Conservation (phyloP, 257 asterid species). For the Schizonepeta tenuifolia region DNA sequence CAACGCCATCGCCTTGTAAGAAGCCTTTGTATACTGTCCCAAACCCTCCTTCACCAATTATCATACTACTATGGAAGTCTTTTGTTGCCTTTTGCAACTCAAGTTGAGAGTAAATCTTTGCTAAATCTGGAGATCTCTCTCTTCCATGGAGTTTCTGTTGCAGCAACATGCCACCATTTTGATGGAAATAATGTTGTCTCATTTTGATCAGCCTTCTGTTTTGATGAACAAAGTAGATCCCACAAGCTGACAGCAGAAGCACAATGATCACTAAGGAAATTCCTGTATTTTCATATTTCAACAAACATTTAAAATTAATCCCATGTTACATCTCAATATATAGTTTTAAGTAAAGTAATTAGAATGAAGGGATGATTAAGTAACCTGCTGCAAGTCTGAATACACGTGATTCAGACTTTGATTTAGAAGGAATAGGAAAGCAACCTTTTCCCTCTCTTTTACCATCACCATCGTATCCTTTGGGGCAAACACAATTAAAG, state of each 20-base stretch:
- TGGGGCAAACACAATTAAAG: constrained; percentile 33
- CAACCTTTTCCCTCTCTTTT: constrained; percentile 24
- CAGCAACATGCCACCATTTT: constrained; percentile 27
- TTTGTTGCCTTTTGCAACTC: constrained; percentile 32
- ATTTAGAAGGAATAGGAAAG: neutral
- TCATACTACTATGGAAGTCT: constrained; percentile 18
- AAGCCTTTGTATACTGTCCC: no score
- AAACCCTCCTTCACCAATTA: constrained; percentile 28
- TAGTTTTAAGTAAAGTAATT: no score
- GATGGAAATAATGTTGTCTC: constrained; percentile 6
- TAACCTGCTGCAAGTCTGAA: constrained; percentile 36
- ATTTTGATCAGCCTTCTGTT: constrained; percentile 20
- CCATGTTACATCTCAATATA: no score
- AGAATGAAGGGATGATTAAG: no score
- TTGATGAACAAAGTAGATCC: constrained; percentile 24
- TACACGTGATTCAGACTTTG: constrained; percentile 8
- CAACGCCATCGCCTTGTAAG: no score
- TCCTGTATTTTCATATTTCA: neutral
- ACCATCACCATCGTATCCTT: constrained; percentile 39
- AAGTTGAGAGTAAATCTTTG: neutral
- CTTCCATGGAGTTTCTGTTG: constrained; percentile 25
- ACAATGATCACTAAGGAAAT: constrained; percentile 16
- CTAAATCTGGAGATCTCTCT: neutral
- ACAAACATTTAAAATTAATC: neutral
- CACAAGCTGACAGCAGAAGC: constrained; percentile 18